Evolutionary conservation across 2,329 filamentous ascomycete species (phyloP).

Genomic region (Monascus ruber): DNA sequence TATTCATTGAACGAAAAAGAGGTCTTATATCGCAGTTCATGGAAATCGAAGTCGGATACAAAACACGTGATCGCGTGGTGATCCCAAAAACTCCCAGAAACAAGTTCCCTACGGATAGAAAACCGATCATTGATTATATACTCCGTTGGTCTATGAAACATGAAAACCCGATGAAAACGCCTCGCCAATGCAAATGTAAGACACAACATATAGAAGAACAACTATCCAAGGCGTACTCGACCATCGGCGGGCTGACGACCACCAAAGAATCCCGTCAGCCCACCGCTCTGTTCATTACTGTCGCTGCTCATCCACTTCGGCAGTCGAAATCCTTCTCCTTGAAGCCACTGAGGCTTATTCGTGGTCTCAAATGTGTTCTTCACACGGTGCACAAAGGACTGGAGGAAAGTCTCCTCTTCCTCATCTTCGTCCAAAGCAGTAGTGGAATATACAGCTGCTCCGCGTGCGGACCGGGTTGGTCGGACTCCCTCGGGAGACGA

Average conservation of each 20-base stretch:
- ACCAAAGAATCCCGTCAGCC: conserved; percentile 29
- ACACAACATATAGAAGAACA: conserved; percentile 2
- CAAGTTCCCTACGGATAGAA: too few relatives aligned
- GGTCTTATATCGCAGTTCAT: too few relatives aligned
- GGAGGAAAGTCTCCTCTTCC: conserved; percentile 72
- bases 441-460: conserved; percentile 20
- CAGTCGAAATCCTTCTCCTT: conserved; percentile 60
- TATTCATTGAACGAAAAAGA: too few relatives aligned
- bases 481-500: conserved; percentile 19
- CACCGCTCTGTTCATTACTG: conserved; percentile 15
- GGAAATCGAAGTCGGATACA: too few relatives aligned
- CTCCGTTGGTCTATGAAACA: neutral
- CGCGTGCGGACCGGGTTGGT: conserved; percentile 16
- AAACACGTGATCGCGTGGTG: too few relatives aligned
- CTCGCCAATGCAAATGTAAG: conserved; percentile 11
- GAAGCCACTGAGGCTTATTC: conserved; percentile 71
- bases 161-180: conserved; percentile 8
- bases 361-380: conserved; percentile 84
- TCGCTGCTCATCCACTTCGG: conserved; percentile 70
- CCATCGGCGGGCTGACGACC: conserved; percentile 26
- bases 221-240: conserved; percentile 25
- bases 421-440: conserved; percentile 45
- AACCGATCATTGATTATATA: conserved; percentile 1
- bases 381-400: conserved; percentile 70
- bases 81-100: too few relatives aligned